These are phyloP conservation scores for Trichosporon ovoides DNA, from an alignment of 1,284 basidiomycete species.

Conservation along the genomic window DNA sequence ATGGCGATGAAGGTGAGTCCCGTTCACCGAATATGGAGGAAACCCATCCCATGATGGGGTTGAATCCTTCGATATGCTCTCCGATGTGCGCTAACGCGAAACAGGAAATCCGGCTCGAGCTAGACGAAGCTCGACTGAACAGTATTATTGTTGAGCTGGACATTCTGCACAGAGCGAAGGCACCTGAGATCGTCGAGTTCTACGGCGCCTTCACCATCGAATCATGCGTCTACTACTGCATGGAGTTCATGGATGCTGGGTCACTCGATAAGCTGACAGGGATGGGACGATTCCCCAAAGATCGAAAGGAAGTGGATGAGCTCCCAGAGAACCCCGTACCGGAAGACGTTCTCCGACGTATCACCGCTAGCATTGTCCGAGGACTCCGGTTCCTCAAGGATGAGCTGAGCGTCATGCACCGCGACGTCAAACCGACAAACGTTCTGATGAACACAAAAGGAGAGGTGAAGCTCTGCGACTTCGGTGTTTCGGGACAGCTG, in stretches of 20 bases:
- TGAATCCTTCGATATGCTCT: too few species aligned
- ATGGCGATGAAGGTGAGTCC: slow-evolving; percentile 98
- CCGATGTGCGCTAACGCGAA: too few species aligned
- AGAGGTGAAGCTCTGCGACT: slow-evolving; percentile 92
- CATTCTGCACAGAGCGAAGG: slow-evolving; percentile 86
- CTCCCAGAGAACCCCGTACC: slow-evolving; percentile 54
- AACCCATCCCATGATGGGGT: too few species aligned
- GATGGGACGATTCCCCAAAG: slow-evolving; percentile 30
- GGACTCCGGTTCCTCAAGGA: slow-evolving; percentile 96
- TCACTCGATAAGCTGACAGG: slow-evolving; percentile 79
- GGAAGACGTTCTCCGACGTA: slow-evolving; percentile 77
- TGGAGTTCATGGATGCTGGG: slow-evolving; percentile 99
- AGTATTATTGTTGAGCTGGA: slow-evolving; percentile 99
- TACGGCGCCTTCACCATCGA: slow-evolving; percentile 99
- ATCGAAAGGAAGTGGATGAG: neutral
- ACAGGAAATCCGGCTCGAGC: slow-evolving; percentile 95
- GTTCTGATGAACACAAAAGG: slow-evolving; percentile 86
- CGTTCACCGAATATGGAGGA: too few species aligned
- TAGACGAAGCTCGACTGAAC: slow-evolving; percentile 89
- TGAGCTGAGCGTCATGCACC: slow-evolving; percentile 92
- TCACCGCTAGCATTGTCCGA: slow-evolving; percentile 74
- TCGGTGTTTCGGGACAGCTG: slow-evolving; percentile 94
- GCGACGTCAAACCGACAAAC: slow-evolving; percentile 93
- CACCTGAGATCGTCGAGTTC: slow-evolving; percentile 92
- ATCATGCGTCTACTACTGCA: slow-evolving; percentile 97